Percentiles rank a stretch among this genome's conserved stretches.
These are phyloP conservation scores for Yamadazyma diddensiae DNA, from an alignment of 1,139 yeast species.

Conservation along the genomic window DNA sequence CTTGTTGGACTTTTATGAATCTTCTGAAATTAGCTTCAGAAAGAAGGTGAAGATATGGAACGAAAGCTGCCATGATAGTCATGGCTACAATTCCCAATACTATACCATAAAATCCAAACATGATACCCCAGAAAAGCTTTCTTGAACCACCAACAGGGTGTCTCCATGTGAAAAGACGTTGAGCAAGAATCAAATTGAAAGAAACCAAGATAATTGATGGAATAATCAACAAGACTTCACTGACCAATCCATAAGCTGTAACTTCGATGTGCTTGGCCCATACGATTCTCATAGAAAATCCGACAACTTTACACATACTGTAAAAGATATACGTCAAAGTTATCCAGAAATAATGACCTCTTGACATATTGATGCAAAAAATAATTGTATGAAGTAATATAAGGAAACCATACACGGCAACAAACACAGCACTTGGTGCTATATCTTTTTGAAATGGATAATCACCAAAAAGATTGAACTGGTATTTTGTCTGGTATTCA, in stretches of 20 bases:
- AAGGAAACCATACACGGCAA: conserved; percentile 29
- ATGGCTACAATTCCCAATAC: conserved; percentile 60
- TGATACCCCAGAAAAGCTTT: conserved; percentile 49
- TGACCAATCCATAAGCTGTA: conserved; percentile 54
- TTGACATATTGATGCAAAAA: conserved; percentile 27
- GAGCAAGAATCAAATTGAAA: conserved; percentile 66
- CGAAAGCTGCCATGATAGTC: conserved; percentile 65
- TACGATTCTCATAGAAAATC: conserved; percentile 29
- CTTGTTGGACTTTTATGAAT: conserved; percentile 58
- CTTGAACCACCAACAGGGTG: conserved; percentile 75
- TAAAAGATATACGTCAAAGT: conserved; percentile 33
- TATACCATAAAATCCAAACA: conserved; percentile 50
- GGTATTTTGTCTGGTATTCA: conserved; percentile 13
- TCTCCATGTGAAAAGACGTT: conserved; percentile 77
- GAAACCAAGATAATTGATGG: conserved; percentile 57
- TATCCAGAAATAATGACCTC: conserved; percentile 41
- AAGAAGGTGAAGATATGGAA: conserved; percentile 62
- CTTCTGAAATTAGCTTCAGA: conserved; percentile 41
- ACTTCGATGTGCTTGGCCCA: conserved; percentile 29
- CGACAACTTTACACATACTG: conserved; percentile 29
- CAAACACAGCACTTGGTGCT: conserved; percentile 33
- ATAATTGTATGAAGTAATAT: conserved; percentile 25
- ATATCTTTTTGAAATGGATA: conserved; percentile 31
- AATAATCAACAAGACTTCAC: conserved; percentile 56
- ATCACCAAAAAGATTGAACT: conserved; percentile 31